These are phyloP conservation scores for Ascochyta koolunga DNA, from an alignment of 2,329 filamentous ascomycete species.

Conservation along the genomic window DNA sequence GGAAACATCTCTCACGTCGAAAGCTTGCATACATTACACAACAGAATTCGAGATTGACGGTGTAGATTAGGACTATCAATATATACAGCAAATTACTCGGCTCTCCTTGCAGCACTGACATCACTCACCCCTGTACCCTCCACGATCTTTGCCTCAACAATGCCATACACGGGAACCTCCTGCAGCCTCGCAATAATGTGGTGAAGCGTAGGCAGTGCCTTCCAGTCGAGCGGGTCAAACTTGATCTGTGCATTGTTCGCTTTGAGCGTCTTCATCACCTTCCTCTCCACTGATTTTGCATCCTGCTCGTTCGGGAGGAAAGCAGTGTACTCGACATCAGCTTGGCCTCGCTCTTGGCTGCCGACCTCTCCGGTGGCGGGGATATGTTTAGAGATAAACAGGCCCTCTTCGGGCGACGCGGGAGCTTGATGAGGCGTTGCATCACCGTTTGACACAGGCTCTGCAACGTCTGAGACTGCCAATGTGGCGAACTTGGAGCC, in stretches of 20 bases:
- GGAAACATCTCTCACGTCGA: no score
- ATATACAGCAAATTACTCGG: not conserved
- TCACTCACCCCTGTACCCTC: conserved; percentile 61
- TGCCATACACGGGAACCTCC: conserved; percentile 63
- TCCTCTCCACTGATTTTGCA: conserved; percentile 39
- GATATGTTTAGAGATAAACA: conserved; percentile 64
- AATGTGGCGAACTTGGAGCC: conserved; percentile 43
- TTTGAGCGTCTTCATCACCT: conserved; percentile 44
- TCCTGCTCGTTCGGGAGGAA: conserved; percentile 47
- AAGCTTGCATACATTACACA: no score
- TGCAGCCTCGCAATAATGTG: conserved; percentile 60
- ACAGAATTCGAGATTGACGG: no score
- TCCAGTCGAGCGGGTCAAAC: conserved; percentile 59
- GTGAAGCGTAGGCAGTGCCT: conserved; percentile 65
- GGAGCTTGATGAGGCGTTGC: not conserved
- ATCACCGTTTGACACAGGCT: conserved; percentile 1
- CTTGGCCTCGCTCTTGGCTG: conserved; percentile 51
- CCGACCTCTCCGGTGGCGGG: conserved; percentile 56
- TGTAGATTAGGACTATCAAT: no score
- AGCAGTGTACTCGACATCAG: conserved; percentile 62
- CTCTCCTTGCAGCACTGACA: conserved; percentile 44
- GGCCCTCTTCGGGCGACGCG: conserved; percentile 50
- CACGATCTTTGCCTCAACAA: conserved; percentile 62
- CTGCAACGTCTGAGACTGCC: conserved; percentile 30
- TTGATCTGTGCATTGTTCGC: conserved; percentile 53